A percentile compares a stretch with the other conserved stretches of the same genome.
Evolutionary conservation across 1,139 yeast genomes (phyloP).

Genomic region (Oligophagozyma castellii): DNA sequence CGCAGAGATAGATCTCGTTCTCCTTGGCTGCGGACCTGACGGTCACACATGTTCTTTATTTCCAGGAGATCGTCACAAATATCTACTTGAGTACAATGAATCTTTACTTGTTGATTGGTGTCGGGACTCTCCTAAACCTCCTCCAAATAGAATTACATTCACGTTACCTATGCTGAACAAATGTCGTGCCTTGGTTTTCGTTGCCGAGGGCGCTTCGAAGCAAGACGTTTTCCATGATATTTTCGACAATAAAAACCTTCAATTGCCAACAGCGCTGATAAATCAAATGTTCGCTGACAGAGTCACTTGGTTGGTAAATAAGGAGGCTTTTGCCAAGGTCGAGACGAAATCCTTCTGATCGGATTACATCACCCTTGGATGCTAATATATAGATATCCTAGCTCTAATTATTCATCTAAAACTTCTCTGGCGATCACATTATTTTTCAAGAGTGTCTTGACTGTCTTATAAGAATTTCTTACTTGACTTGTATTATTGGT

Average conservation of each 20-base stretch:
- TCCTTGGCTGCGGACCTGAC: conserved; percentile 97
- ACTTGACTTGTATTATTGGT: no score
- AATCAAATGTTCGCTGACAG: conserved; percentile 34
- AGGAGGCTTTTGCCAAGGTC: conserved; percentile 42
- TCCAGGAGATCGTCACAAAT: conserved; percentile 46
- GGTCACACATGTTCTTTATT: conserved; percentile 95
- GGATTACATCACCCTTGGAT: not conserved
- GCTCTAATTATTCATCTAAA: conserved; percentile 4
- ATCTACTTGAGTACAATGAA: conserved; percentile 48
- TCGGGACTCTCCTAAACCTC: conserved; percentile 88
- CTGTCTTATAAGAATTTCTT: not conserved
- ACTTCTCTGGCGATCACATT: conserved; percentile 12
- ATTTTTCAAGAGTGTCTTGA: conserved; percentile 5
- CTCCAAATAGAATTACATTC: conserved; percentile 77
- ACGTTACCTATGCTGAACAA: conserved; percentile 86
- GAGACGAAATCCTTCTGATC: conserved; percentile 2
- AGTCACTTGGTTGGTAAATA: conserved; percentile 73
- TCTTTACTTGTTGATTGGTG: conserved; percentile 92
- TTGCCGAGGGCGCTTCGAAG: conserved; percentile 82
- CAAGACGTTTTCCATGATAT: conserved; percentile 60
- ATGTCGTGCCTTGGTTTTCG: conserved; percentile 56
- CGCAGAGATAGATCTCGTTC: conserved; percentile 65
- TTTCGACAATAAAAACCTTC: conserved; percentile 38
- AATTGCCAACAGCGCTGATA: conserved; percentile 65
- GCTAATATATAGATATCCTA: not conserved